These are phyloP conservation scores for Nitzschia palea DNA, from an alignment of 108 stramenopile species.

Conservation along the genomic window DNA sequence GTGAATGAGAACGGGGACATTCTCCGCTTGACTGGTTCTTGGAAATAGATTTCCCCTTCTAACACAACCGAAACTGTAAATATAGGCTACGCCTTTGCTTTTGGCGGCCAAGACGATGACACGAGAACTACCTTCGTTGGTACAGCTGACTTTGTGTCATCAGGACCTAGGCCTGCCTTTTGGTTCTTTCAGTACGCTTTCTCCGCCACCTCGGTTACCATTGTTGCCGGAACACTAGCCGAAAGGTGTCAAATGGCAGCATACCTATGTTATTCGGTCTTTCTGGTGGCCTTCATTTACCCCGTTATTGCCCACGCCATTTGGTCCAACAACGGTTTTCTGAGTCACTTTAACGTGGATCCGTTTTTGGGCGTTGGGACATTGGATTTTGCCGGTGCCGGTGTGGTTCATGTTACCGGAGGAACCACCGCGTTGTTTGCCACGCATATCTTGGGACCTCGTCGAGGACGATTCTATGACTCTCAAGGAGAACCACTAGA, in stretches of 20 bases:
- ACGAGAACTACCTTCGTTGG: constrained; percentile 61
- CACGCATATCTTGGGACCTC: constrained; percentile 79
- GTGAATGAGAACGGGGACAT: too few relatives aligned
- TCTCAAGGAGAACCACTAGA: constrained; percentile 54
- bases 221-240: constrained; percentile 95
- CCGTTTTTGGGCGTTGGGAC: constrained; percentile 61
- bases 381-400: constrained; percentile 91
- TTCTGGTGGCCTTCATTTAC: constrained; percentile 85
- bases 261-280: constrained; percentile 78
- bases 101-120: constrained; percentile 51
- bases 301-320: constrained; percentile 84
- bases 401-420: constrained; percentile 93
- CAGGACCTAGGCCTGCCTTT: constrained; percentile 39
- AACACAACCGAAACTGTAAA: too few relatives aligned
- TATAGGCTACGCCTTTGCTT: constrained; percentile 71
- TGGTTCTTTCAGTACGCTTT: constrained; percentile 91
- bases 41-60: too few relatives aligned
- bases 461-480: constrained; percentile 85
- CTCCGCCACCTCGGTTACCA: constrained; percentile 83
- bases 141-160: constrained; percentile 51
- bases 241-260: constrained; percentile 91
- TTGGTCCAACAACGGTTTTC: constrained; percentile 76
- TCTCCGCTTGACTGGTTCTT: too few relatives aligned
- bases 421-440: constrained; percentile 83
- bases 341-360: constrained; percentile 41